Base-by-base conservation (phyloP, 1,284 basidiomycete genomes). In the Trametes versicolor region DNA sequence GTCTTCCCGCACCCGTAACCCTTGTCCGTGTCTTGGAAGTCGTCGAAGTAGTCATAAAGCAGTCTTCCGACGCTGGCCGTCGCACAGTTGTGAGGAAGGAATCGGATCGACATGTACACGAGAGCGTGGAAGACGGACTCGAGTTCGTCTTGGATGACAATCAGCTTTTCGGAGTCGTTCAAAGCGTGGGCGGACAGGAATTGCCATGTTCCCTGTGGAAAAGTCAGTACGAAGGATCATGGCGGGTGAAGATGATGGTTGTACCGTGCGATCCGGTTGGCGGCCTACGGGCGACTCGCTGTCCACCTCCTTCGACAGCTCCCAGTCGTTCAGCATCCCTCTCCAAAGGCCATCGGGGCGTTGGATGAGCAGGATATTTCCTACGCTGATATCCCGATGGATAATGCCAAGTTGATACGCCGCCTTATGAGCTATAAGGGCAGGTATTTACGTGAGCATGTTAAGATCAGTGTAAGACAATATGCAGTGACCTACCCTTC, bases 111-210 rank as follows among this genome's bases (percentile, higher is more conserved):
- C 39, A 56, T 56, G 49, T 59, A 67, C n/a, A 67, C 27, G 17
- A 63, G 54, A 17, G 63, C 62, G n/a, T 67, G 65, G 51, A 67
- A 41, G 55, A 67, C 36, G 6, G 62, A 49, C 37, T 67, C 65
- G 25, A 67, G 59, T 25, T 67, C 65, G 25, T 67, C 65, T 25
- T 49, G 37, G 12, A 58, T 17, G 15, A 27, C n/a, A 32, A 64
- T 53, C 4, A n/a, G 19, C 17, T 56, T 50, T 10, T 4, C 7
- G 0, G 10, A 32, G 4, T 63, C 27, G n/a, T 63, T 56, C 19
- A 61, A 49, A 3, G 50, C 59, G 7, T 41, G 50, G 1, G 25
- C 62, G 1, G 66, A 64, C 34, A 61, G 21, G 49, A 64, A 67
- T 29, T 64, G 62, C 52, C 59, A 57, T 17, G 66, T 67, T 0